Evolutionary conservation across 306 rosid species (phyloP), one percentile per base, ranked within the genome.

Genomic region (Crataegus laevigata): DNA sequence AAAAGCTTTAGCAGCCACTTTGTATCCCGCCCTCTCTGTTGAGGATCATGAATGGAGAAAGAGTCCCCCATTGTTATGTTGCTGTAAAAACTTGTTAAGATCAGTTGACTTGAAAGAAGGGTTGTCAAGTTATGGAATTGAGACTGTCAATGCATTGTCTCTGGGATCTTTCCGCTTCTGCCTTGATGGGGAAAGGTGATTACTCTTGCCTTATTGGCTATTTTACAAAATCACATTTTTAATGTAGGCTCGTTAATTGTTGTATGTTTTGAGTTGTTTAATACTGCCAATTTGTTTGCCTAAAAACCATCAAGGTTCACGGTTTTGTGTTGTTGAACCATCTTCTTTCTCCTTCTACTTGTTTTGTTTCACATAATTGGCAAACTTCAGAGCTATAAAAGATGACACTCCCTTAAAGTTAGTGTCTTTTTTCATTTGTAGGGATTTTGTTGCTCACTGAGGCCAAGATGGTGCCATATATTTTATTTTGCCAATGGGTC

Each of bases 111-210:
- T 85, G 61, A 84, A 73, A 62, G 90, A 90, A 66, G 83, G 77
- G 77, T 80, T 89, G 80, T 85, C 96, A 73, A 68, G 79, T 63
- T 64, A 76, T 73, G 85, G 75, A 32, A 69, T 92, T 72, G 96
- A 92, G 61, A 88, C 96, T 54, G 72, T 90, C 67, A 84, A 85
- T 74, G 92, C 88, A 22, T 73, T 94, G 79, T 82, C 82, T 75
- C 75, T 80, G 72, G 96, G 97, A 22, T 87, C 92, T 81, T 76
- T 89, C 62, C 81, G 55, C 75, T 92, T 92, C 87, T 94, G 98
- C 87, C 28, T 76, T 78, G 88, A 88, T 54, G 92, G 88, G 69
- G 80, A 89, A 79, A 90, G 93, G 99, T 92, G 75, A 77, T 78
- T 69, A 80, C 57, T 75, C 42, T 17, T 68, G 72, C 77, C 69